Base-by-base conservation (phyloP, 1,284 basidiomycete genomes). In the Vanrija sp. region DNA sequence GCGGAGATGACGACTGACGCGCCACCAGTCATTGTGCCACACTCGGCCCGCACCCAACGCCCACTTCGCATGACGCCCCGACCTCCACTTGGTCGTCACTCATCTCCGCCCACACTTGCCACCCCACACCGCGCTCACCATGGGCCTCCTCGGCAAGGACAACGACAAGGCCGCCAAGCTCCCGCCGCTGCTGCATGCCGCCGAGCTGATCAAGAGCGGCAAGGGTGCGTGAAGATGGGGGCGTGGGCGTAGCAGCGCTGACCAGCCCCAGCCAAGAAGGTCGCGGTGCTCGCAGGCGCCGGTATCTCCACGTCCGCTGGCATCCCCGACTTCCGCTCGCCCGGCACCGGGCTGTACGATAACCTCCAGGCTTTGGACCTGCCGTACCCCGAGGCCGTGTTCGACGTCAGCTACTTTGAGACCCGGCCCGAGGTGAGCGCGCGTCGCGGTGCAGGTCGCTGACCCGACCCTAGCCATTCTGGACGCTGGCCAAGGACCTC, bases 401-500 rank as follows among this genome's bases (percentile, higher is more conserved):
- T 83, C 58, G 80, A 81, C 51, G 70, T 83, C 29, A 67, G 67
- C 26, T 78, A 69, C 58, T 81, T 76, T 66, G 66, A 62, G 54
- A 55, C 47, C 47, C 74, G 60, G 57, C 79, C 63, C 1, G 64
- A 72, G 60, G 64, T 66, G 52, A 5, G 61, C 55, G 25, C 26
- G 14, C n/a, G 23, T 14, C 3, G 1, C 38, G 14, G 7, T 2
- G 18, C 12, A 2, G 12, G 9, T 1, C 5, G 48, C 54, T 50
- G 48, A 49, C 38, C n/a, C n/a, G 2, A 28, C 16, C 16, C 10
- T 49, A 72, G 67, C 73, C 71, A 85, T 90, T 93, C 72, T 92
- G 91, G 72, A 86, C 85, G 0, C 83, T 94, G 40, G 91, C 91
- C 0, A 86, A 89, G 59, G 95, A 97, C 66, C 83, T 98, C 3